phyloP scores from a whole-genome alignment of 805 yeast species.

The Groenewaldozyma tartarivorans region DNA sequence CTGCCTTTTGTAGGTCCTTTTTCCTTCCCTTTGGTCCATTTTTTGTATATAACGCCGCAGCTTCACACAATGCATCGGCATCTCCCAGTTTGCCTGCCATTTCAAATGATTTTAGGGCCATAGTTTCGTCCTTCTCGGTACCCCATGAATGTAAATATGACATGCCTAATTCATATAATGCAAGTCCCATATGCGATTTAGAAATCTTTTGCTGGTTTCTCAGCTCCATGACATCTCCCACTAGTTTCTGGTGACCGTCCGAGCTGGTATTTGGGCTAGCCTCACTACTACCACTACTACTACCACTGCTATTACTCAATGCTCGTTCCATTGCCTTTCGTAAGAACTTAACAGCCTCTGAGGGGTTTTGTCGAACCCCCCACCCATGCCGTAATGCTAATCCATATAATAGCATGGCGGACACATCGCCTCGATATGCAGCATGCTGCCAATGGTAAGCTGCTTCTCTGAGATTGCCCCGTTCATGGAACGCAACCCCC shows the following conservation, averaged over 20 bases:
- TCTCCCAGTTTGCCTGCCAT: slow-evolving; percentile 61
- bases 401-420: slow-evolving; percentile 64
- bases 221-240: slow-evolving; percentile 2
- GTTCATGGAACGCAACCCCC: slow-evolving; percentile 34
- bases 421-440: slow-evolving; percentile 48
- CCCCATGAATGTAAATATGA: slow-evolving; percentile 52
- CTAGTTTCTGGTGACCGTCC: neutral
- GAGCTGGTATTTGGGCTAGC: neutral
- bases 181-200: slow-evolving; percentile 23
- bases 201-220: slow-evolving; percentile 6
- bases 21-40: slow-evolving; percentile 42
- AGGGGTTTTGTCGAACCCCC: slow-evolving; percentile 51
- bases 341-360: slow-evolving; percentile 51
- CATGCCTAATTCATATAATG: slow-evolving; percentile 55
- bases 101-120: slow-evolving; percentile 51
- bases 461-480: slow-evolving; percentile 58
- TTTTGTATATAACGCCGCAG: slow-evolving; percentile 59
- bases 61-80: slow-evolving; percentile 56
- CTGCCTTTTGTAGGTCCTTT: slow-evolving; percentile 52
- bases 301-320: slow-evolving; percentile 3
- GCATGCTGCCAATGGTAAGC: slow-evolving; percentile 59
- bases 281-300: neutral
- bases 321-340: slow-evolving; percentile 35
- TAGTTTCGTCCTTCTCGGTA: slow-evolving; percentile 38
- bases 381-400: slow-evolving; percentile 58